phyloP scores from a whole-genome alignment of 1,139 yeast species.

The Candida sanyaensis region DNA sequence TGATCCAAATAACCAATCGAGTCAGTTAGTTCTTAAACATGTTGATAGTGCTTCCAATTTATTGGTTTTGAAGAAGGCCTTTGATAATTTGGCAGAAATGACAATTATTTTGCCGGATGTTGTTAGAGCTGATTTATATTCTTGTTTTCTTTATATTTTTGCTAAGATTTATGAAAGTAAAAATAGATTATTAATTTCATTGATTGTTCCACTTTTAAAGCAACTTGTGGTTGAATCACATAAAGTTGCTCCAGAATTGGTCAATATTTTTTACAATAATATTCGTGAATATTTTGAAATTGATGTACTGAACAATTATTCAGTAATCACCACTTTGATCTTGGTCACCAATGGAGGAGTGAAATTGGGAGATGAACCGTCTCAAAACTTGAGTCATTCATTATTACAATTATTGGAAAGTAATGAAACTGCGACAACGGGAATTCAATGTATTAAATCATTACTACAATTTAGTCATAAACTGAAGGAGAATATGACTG shows the following conservation, averaged over 20 bases:
- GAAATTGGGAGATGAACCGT: constrained; percentile 37
- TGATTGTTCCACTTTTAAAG: constrained; percentile 60
- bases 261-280: constrained; percentile 38
- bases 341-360: constrained; percentile 57
- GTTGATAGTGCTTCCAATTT: constrained; percentile 39
- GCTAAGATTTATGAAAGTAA: constrained; percentile 58
- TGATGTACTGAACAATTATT: constrained; percentile 32
- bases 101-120: constrained; percentile 63
- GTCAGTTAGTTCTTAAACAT: constrained; percentile 29
- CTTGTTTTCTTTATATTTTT: constrained; percentile 67
- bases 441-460: constrained; percentile 60
- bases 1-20: constrained; percentile 35
- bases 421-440: constrained; percentile 38
- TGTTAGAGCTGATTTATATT: constrained; percentile 67
- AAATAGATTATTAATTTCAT: constrained; percentile 48
- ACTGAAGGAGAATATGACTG: constrained; percentile 22
- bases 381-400: constrained; percentile 26
- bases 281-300: constrained; percentile 30
- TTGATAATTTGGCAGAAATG: constrained; percentile 63
- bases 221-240: constrained; percentile 39
- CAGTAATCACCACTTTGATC: constrained; percentile 60
- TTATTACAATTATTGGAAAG: constrained; percentile 37
- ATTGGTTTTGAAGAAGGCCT: constrained; percentile 50
- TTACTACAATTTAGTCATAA: constrained; percentile 46
- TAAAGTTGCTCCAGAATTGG: constrained; percentile 28